These are phyloP conservation scores for Talaromyces sp. DNA, from an alignment of 2,329 filamentous ascomycete species.

Conservation along the genomic window DNA sequence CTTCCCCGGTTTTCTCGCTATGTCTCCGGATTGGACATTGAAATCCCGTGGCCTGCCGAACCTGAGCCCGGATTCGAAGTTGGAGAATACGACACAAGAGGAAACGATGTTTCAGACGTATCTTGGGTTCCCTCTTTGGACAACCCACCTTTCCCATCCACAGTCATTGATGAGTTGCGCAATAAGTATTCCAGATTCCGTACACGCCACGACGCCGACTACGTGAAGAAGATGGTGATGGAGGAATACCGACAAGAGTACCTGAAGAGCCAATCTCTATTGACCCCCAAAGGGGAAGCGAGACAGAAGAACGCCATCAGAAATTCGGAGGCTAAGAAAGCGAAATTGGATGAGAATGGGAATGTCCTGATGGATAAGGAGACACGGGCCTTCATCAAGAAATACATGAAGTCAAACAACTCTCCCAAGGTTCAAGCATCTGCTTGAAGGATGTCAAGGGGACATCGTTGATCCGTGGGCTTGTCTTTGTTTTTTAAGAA, in stretches of 20 bases:
- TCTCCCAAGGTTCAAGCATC: constrained; percentile 12
- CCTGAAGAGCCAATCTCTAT: constrained; percentile 48
- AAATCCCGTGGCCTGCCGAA: constrained; percentile 75
- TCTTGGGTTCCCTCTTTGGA: constrained; percentile 80
- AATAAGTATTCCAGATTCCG: constrained; percentile 81
- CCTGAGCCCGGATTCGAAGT: constrained; percentile 56
- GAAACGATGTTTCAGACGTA: constrained; percentile 71
- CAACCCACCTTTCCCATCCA: constrained; percentile 73
- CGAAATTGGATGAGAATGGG: constrained; percentile 39
- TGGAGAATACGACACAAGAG: constrained; percentile 69
- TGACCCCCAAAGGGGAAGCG: constrained; percentile 52
- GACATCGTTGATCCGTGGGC: not conserved
- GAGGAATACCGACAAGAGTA: constrained; percentile 56
- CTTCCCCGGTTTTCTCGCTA: constrained; percentile 51
- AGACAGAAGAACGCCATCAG: constrained; percentile 39
- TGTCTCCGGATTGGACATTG: constrained; percentile 70
- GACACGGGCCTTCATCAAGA: constrained; percentile 41
- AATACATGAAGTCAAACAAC: constrained; percentile 32
- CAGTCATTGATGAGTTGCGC: constrained; percentile 82
- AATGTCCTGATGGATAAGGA: constrained; percentile 37
- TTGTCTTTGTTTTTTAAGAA: constrained; percentile 18
- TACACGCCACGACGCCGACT: constrained; percentile 76
- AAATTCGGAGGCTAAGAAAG: constrained; percentile 39
- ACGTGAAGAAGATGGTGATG: constrained; percentile 64
- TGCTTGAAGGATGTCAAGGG: constrained; percentile 7